A percentile compares a stretch with the other conserved stretches of the same genome.
These are phyloP conservation scores for Chondrostereum purpureum DNA, from an alignment of 1,284 basidiomycete species.

Conservation along the genomic window DNA sequence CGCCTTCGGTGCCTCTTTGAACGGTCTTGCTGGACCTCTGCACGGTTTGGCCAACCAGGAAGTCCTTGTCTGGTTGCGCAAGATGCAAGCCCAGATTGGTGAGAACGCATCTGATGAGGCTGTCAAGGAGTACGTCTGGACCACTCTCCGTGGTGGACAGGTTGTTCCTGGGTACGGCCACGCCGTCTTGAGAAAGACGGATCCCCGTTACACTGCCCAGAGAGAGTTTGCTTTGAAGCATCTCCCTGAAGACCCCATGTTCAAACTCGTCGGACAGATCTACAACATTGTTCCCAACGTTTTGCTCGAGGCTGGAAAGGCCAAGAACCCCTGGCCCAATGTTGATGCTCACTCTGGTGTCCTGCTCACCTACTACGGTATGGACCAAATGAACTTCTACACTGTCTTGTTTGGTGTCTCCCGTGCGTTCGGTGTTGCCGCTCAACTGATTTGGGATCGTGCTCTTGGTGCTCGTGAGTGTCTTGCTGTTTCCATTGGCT, in stretches of 20 bases:
- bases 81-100: slow-evolving; percentile 85
- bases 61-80: slow-evolving; percentile 83
- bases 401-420: slow-evolving; percentile 97
- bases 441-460: slow-evolving; percentile 93
- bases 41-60: slow-evolving; percentile 98
- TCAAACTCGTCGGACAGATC: slow-evolving; percentile 90
- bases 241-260: slow-evolving; percentile 80
- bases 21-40: slow-evolving; percentile 95
- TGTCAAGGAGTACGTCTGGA: slow-evolving; percentile 91
- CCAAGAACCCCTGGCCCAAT: slow-evolving; percentile 92
- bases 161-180: slow-evolving; percentile 96
- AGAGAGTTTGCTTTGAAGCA: slow-evolving; percentile 92
- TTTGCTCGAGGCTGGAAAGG: slow-evolving; percentile 90
- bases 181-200: slow-evolving; percentile 94
- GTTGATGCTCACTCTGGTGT: slow-evolving; percentile 97
- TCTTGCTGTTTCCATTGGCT: background rate
- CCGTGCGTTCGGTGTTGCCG: slow-evolving; percentile 84
- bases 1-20: slow-evolving; percentile 87
- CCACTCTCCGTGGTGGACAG: slow-evolving; percentile 84
- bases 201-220: slow-evolving; percentile 95
- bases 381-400: slow-evolving; percentile 89
- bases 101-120: slow-evolving; percentile 77
- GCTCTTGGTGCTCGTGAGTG: slow-evolving; percentile 84
- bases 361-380: slow-evolving; percentile 85
- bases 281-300: slow-evolving; percentile 93